Percentiles rank a stretch among this genome's conserved stretches.
Conservation (phyloP, 2,329 filamentous ascomycete species). For the Claviceps sp. region DNA sequence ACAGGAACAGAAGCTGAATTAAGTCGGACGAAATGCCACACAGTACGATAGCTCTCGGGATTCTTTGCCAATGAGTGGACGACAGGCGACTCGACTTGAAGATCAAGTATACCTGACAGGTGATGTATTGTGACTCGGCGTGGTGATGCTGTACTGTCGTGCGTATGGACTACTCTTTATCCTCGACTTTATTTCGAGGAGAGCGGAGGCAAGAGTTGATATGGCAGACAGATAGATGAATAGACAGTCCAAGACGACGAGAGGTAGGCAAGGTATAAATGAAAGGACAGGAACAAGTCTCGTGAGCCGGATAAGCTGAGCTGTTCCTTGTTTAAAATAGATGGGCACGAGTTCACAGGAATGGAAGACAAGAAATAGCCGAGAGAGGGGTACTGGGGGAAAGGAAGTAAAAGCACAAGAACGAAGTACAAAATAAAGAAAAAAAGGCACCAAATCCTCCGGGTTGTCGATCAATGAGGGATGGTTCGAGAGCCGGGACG, state of each 20-base stretch:
- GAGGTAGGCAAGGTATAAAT: slow-evolving; percentile 14
- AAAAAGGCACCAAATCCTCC: slow-evolving; percentile 26
- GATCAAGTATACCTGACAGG: slow-evolving; percentile 4
- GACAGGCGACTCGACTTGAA: slow-evolving; percentile 15
- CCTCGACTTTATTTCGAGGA: neutral
- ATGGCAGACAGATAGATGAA: neutral
- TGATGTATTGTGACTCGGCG: slow-evolving; percentile 14
- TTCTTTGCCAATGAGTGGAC: slow-evolving; percentile 29
- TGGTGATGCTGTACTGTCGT: slow-evolving; percentile 13
- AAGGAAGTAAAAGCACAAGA: slow-evolving; percentile 30
- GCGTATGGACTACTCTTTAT: slow-evolving; percentile 12
- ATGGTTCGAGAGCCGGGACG: slow-evolving; percentile 19
- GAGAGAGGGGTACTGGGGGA: slow-evolving; percentile 23
- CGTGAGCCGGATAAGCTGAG: slow-evolving; percentile 18
- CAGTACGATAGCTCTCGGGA: slow-evolving; percentile 8
- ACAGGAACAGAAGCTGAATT: slow-evolving; percentile 4
- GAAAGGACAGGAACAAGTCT: slow-evolving; percentile 27
- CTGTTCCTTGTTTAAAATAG: slow-evolving; percentile 26
- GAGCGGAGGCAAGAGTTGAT: too few relatives aligned
- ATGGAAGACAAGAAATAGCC: slow-evolving; percentile 35
- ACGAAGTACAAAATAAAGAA: slow-evolving; percentile 27
- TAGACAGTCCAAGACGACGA: neutral
- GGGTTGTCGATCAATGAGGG: slow-evolving; percentile 34
- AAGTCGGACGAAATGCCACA: slow-evolving; percentile 4
- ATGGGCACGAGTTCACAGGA: slow-evolving; percentile 15